Percentiles rank a stretch among this genome's conserved stretches.
Evolutionary conservation across 441 rosid genomes (phyloP).

Genomic region (Erodium texanum): DNA sequence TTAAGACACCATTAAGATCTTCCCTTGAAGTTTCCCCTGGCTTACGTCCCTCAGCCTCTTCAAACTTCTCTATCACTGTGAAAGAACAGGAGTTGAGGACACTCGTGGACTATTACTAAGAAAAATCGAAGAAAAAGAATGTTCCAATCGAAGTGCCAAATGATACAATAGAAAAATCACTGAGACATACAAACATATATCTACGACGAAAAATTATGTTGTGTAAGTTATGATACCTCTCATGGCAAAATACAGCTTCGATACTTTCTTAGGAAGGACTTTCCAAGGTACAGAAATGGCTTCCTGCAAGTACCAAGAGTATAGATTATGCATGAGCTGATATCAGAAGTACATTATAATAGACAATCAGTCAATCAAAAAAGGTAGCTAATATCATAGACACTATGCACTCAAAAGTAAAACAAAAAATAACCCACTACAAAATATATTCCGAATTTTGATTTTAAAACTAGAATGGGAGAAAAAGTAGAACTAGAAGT

Average conservation of each 20-base stretch:
- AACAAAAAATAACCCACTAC: too few species aligned
- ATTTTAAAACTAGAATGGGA: too few species aligned
- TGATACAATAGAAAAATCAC: background rate
- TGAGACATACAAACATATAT: background rate
- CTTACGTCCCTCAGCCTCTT: slow-evolving; percentile 47
- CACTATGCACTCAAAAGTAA: background rate
- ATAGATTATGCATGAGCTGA: background rate
- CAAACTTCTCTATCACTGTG: slow-evolving; percentile 68
- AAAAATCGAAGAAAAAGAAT: background rate
- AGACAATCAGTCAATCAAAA: background rate
- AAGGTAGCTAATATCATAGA: background rate
- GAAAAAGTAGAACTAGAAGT: too few species aligned
- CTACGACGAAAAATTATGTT: background rate
- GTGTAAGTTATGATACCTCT: background rate
- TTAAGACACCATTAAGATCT: slow-evolving; percentile 53
- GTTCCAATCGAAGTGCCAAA: background rate
- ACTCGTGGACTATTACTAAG: background rate
- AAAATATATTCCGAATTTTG: too few species aligned
- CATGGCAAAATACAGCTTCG: slow-evolving; percentile 8
- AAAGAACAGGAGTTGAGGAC: background rate
- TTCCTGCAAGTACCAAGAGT: background rate
- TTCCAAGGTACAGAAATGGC: background rate
- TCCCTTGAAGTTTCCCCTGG: slow-evolving; percentile 38
- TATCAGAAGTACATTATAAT: background rate
- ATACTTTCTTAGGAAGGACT: background rate